Conservation (phyloP, 2,329 filamentous ascomycete species). For the Botrytis medusae region DNA sequence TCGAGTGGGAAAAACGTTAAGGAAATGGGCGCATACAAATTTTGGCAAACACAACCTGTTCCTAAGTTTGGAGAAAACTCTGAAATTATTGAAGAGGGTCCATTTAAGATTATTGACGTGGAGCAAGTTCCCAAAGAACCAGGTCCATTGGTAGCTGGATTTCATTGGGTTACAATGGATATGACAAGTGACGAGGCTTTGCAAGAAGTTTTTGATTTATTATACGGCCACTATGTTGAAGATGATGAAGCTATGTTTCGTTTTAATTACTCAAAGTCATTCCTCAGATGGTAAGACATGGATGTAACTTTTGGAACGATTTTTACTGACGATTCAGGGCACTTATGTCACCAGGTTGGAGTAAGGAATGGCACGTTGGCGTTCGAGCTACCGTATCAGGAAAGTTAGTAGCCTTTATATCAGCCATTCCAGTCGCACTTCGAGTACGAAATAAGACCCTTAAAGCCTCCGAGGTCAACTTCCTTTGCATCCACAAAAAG, state of each 20-base stretch:
- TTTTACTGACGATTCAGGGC: conserved; percentile 59
- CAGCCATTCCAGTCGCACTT: conserved; percentile 82
- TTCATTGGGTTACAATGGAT: conserved; percentile 94
- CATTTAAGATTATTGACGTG: conserved; percentile 76
- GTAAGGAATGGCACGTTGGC: conserved; percentile 90
- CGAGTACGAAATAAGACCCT: conserved; percentile 75
- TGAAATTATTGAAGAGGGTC: conserved; percentile 68
- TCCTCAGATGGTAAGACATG: conserved; percentile 75
- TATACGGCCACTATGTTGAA: conserved; percentile 95
- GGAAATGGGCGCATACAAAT: conserved; percentile 97
- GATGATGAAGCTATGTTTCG: conserved; percentile 96
- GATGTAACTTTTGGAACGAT: neutral
- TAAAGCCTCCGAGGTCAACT: conserved; percentile 91
- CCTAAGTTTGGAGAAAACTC: conserved; percentile 71
- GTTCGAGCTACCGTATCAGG: conserved; percentile 80
- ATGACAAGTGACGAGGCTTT: conserved; percentile 75
- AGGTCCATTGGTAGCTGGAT: conserved; percentile 72
- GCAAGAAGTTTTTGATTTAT: conserved; percentile 85
- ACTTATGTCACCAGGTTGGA: conserved; percentile 91
- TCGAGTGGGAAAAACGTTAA: conserved; percentile 84
- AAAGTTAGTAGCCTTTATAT: conserved; percentile 94
- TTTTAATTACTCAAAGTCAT: conserved; percentile 89
- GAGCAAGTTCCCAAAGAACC: conserved; percentile 79
- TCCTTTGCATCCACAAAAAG: conserved; percentile 98
- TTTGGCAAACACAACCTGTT: conserved; percentile 97